Evolutionary conservation across 768 basidiomycete genomes (phyloP).

Genomic region (Boletus reticulatus): DNA sequence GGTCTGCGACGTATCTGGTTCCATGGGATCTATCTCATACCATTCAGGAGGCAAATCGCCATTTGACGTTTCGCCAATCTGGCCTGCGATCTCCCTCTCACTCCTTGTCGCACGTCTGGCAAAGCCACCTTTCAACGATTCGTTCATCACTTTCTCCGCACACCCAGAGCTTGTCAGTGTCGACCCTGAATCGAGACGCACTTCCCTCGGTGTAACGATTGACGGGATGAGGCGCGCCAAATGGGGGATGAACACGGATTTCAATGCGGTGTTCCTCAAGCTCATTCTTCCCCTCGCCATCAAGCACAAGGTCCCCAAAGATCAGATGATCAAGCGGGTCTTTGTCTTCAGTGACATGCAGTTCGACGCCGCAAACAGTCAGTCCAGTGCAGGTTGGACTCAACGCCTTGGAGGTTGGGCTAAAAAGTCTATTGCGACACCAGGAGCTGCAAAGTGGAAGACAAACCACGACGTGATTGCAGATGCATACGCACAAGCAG

Average conservation of each 20-base stretch:
- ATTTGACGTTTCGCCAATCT: constrained; percentile 43
- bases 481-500: constrained; percentile 52
- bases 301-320: constrained; percentile 52
- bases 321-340: constrained; percentile 73
- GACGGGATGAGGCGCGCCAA: constrained; percentile 30
- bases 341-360: constrained; percentile 84
- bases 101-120: constrained; percentile 62
- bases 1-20: constrained; percentile 72
- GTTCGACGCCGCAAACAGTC: constrained; percentile 43
- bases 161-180: constrained; percentile 49
- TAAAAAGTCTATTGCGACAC: too few relatives aligned
- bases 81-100: constrained; percentile 62
- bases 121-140: constrained; percentile 59
- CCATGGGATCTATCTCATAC: constrained; percentile 49
- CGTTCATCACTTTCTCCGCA: constrained; percentile 68
- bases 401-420: too few relatives aligned
- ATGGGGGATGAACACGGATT: constrained; percentile 63
- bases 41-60: constrained; percentile 1
- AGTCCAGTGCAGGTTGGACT: too few relatives aligned
- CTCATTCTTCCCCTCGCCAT: constrained; percentile 63
- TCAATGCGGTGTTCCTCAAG: constrained; percentile 58
- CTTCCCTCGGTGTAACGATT: constrained; percentile 38
- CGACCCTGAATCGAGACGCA: constrained; percentile 33
- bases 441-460: constrained; percentile 39
- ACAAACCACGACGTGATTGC: constrained; percentile 62